Base-by-base conservation (phyloP, 2,329 filamentous ascomycete genomes). In the Rosellinia necatrix region DNA sequence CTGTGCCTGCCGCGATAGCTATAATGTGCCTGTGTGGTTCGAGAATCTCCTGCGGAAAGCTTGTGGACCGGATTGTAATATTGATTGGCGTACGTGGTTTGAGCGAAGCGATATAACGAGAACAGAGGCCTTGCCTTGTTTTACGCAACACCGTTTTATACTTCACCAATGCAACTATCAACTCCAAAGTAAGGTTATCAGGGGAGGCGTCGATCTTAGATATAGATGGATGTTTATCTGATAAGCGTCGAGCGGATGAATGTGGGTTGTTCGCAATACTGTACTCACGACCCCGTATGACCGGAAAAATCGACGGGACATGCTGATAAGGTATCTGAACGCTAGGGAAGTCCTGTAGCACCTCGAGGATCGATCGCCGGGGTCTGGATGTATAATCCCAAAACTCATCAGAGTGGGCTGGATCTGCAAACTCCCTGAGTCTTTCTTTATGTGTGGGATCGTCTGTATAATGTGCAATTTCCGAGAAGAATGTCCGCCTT, bases 361-460 rank as follows among this genome's bases (percentile, higher is more conserved):
- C 88, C 73, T 99, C 94, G 5, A 99, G 78, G 54, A 97, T 96
- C 56, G 90, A 96, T 29, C 94, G 87, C 29, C 92, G 87, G 0
- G 93, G 90, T 7, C 94, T 86, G 0, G 92, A 92, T 1, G 94
- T 94, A 70, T 99, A 99, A 74, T 99, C 93, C 75, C 91, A 97
- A 53, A 96, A 87, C 65, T 99, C 94, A 65, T 97, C 92, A 5
- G 93, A 84, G 65, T 88, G 90, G 41, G 89, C 82, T 0, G 91
- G 85, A 65, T 89, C 83, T 1, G 86, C 87, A 66, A 99, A 94
- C 69, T 99, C 94, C 7, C 88, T 73, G 0, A 99, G 82, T 2
- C 93, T 85, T 59, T 94, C 89, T 64, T 85, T 86, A 67, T 99
- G 93, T 66, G 86, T 85, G 2, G 77, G 71, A 65, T 96, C 83